Conservation (phyloP, 2,329 filamentous ascomycete species). For the Hypoxylon sp. region DNA sequence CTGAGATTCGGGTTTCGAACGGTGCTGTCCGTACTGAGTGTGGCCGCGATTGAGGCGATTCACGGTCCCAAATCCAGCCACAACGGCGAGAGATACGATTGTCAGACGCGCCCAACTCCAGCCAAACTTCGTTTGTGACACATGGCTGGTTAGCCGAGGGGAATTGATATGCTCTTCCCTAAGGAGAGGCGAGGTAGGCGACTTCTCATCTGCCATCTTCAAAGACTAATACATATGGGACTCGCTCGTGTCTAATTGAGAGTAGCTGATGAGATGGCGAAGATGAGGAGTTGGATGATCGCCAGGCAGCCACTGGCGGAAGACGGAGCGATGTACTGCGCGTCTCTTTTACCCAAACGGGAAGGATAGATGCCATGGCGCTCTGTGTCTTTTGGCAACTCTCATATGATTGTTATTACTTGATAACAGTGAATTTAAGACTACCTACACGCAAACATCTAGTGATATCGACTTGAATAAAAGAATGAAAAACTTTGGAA, state of each 20-base stretch:
- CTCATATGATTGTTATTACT: background rate
- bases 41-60: conserved; percentile 8
- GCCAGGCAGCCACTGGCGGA: conserved; percentile 15
- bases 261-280: background rate
- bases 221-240: conserved; percentile 2
- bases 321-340: background rate
- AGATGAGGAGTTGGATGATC: conserved; percentile 1
- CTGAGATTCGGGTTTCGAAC: conserved; percentile 4
- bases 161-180: conserved; percentile 13
- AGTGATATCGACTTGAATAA: background rate
- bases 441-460: background rate
- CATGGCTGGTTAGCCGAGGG: background rate
- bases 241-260: background rate
- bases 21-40: conserved; percentile 3
- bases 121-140: background rate
- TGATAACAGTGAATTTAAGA: background rate
- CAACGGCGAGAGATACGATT: conserved; percentile 1
- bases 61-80: conserved; percentile 13
- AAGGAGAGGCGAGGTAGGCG: conserved; percentile 9
- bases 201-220: conserved; percentile 6
- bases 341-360: conserved; percentile 12
- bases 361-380: background rate
- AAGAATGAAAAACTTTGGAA: background rate
- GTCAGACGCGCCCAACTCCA: conserved; percentile 18
- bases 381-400: background rate